Evolutionary conservation across 352 stramenopile species (phyloP).

Genomic region (Phytophthora citrophthora): DNA sequence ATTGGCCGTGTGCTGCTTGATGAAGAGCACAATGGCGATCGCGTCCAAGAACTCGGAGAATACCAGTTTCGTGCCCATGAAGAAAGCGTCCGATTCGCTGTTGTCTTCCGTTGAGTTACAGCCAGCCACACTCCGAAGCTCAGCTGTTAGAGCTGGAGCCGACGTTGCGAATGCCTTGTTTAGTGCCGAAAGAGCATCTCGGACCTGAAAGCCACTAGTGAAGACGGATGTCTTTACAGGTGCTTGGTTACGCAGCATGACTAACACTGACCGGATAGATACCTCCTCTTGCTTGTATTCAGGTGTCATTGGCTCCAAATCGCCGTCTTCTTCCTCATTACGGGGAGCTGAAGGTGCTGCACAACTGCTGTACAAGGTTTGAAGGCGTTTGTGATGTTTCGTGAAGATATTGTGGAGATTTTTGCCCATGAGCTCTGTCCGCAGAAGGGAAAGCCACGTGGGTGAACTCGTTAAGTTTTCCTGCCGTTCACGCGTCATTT

Average conservation of each 20-base stretch:
- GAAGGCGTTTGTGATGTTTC: constrained; percentile 47
- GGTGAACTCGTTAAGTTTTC: constrained; percentile 12
- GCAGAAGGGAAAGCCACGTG: constrained; percentile 33
- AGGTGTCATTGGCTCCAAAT: too few relatives aligned
- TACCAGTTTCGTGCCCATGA: constrained; percentile 49
- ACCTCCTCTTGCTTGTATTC: constrained; percentile 9
- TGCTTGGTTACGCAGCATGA: constrained; percentile 30
- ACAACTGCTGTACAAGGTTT: constrained; percentile 41
- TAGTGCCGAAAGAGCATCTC: constrained; percentile 35
- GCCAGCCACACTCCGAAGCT: constrained; percentile 6
- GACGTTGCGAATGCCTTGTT: constrained; percentile 26
- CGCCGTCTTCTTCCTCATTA: constrained; percentile 1
- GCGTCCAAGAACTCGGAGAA: constrained; percentile 71
- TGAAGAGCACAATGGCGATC: constrained; percentile 54
- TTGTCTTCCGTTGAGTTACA: not conserved
- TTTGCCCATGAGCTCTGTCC: constrained; percentile 45
- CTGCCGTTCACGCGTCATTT: constrained; percentile 42
- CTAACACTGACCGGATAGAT: constrained; percentile 35
- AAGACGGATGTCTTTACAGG: constrained; percentile 23
- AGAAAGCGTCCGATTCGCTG: constrained; percentile 52
- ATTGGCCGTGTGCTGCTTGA: constrained; percentile 38
- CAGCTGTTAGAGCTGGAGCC: constrained; percentile 15
- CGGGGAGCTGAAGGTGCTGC: constrained; percentile 12
- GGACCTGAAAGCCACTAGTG: constrained; percentile 30
- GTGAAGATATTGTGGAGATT: constrained; percentile 45